Evolutionary conservation across 2,329 filamentous ascomycete species (phyloP), one percentile per base, ranked within the genome.

Genomic region (Penicillium glabrum): DNA sequence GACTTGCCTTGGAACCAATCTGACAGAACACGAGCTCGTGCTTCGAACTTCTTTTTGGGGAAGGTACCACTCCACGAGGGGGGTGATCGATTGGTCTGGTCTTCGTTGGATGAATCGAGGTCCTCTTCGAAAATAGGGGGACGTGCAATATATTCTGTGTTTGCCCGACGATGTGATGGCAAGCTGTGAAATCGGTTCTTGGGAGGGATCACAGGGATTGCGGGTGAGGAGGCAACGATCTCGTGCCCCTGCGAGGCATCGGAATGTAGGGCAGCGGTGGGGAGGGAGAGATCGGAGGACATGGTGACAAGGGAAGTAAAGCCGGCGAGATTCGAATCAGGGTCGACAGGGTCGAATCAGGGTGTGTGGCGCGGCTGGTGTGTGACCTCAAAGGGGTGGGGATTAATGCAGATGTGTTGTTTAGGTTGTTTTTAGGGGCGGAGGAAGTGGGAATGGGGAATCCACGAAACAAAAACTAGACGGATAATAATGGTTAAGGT

Each of bases 1-100:
- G 80, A 82, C 49, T 78, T 75, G 37, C 81, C 81, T 65, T 79
- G 79, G 67, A 84, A 84, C 80, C 81, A 82, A 61, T 77, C 77
- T 50, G 79, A 77, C 35, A 83, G 62, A n/a, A 69, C 60, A 48
- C 67, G 72, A 33, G 71, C 70, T 54, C 71, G 60, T 33, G 68
- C 67, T 61, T 69, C 71, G 7, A 74, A 46, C 51, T 67, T 72
- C 61, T 67, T 70, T 39, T 67, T 67, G 10, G 69, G 61, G 29
- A 62, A 61, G 29, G 64, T 71, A 33, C 69, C 69, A 16, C 62
- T 64, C 58, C 64, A 66, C 24, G 57, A 54, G 41, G 56, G 61
- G 39, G 46, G 29, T 10, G 56, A 27, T 39, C 50, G 50, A 59
- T 21, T 53, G 16, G 35, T n/a, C 52, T 47, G 37, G 37, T 61